A percentile compares a stretch with the other conserved stretches of the same genome.
These are phyloP conservation scores for Przewalskia tangutica DNA, from an alignment of 257 asterid genomes.

Conservation along the genomic window DNA sequence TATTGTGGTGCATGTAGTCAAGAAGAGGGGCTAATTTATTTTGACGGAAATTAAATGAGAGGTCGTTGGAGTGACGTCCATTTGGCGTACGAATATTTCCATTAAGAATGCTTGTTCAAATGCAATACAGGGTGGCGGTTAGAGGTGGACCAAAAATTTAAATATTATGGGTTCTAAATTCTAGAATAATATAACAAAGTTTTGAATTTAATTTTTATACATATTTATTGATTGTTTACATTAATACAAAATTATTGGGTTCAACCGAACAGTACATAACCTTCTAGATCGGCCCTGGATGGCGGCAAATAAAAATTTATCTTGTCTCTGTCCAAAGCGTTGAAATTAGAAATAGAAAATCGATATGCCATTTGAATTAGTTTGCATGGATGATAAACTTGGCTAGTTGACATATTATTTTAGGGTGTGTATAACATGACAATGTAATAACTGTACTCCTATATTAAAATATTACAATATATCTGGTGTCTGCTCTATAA, in stretches of 20 bases:
- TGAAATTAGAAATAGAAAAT: not conserved
- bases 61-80: not conserved
- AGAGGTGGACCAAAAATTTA: too few relatives aligned
- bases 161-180: not conserved
- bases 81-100: not conserved
- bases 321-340: not conserved
- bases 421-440: not conserved
- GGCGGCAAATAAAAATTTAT: not conserved
- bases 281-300: not conserved
- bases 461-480: not conserved
- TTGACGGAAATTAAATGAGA: not conserved
- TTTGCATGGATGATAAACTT: not conserved
- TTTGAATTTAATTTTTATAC: not conserved
- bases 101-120: conserved; percentile 7
- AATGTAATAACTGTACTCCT: not conserved
- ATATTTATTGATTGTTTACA: not conserved
- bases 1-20: conserved; percentile 3
- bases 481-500: not conserved
- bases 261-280: not conserved
- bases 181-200: too few relatives aligned
- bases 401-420: not conserved
- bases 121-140: not conserved
- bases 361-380: not conserved
- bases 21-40: not conserved
- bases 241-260: too few relatives aligned